A percentile compares a stretch with the other conserved stretches of the same genome.
Evolutionary conservation across 805 yeast species (phyloP).

Genomic region (Barnettozyma vustinii): DNA sequence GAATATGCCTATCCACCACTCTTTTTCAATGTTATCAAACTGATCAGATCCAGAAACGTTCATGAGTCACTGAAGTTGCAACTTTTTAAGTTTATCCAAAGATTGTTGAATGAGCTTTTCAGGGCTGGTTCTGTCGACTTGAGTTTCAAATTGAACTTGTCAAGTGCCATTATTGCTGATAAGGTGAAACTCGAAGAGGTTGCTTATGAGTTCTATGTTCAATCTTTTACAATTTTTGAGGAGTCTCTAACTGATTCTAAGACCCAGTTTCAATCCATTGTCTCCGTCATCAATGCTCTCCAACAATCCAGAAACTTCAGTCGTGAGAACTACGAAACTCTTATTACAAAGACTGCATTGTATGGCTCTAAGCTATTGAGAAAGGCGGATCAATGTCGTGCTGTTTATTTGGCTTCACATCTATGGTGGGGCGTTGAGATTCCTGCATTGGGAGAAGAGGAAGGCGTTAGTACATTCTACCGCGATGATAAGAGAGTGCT

Average conservation of each 20-base stretch:
- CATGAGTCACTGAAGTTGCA: conserved; percentile 19
- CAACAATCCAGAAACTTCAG: conserved; percentile 48
- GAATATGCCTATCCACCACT: conserved; percentile 73
- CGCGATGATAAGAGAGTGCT: conserved; percentile 67
- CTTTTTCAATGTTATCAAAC: conserved; percentile 52
- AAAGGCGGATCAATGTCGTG: conserved; percentile 92
- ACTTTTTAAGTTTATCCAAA: conserved; percentile 70
- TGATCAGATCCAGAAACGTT: conserved; percentile 40
- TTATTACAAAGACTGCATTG: conserved; percentile 80
- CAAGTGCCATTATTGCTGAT: conserved; percentile 75
- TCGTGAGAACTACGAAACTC: conserved; percentile 68
- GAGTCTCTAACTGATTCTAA: conserved; percentile 49
- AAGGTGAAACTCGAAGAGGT: conserved; percentile 66
- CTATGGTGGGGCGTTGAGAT: conserved; percentile 88
- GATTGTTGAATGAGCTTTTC: conserved; percentile 63
- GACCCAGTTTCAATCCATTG: conserved; percentile 47
- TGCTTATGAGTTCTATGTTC: conserved; percentile 83
- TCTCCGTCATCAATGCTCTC: conserved; percentile 44
- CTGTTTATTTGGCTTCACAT: conserved; percentile 83
- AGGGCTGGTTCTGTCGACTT: conserved; percentile 27
- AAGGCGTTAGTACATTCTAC: conserved; percentile 36
- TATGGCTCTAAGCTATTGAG: conserved; percentile 85
- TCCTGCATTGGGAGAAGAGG: conserved; percentile 40
- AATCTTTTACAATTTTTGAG: conserved; percentile 82
- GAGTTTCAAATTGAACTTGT: conserved; percentile 44